Conservation (phyloP, 2,329 filamentous ascomycete genomes). For the Furcasterigmium sp. region DNA sequence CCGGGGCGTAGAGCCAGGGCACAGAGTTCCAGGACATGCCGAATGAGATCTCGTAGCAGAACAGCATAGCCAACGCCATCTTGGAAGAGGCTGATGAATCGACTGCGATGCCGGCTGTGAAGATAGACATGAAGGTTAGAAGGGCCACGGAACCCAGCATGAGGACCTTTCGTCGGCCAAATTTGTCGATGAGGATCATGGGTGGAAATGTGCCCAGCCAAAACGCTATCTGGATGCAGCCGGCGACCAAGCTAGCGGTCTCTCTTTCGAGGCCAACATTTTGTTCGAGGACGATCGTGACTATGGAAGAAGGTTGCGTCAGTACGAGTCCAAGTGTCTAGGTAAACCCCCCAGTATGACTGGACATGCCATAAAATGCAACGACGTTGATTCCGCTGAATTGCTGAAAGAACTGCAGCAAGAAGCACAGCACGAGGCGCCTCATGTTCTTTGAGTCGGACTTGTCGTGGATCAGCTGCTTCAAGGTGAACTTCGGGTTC, state of each 20-base stretch:
- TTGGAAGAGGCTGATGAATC: not conserved
- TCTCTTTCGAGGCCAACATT: not conserved
- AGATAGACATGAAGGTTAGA: not conserved
- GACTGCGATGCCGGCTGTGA: not conserved
- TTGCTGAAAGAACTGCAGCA: conserved; percentile 1
- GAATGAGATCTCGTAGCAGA: not conserved
- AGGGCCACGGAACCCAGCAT: not conserved
- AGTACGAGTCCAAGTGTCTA: not conserved
- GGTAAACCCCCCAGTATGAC: not conserved
- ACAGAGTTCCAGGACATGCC: conserved; percentile 1
- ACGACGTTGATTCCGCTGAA: not conserved
- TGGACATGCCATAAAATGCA: not conserved
- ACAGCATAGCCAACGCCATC: not conserved
- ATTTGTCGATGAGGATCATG: not conserved
- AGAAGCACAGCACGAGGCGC: not conserved
- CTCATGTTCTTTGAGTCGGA: not conserved
- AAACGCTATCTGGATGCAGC: conserved; percentile 1
- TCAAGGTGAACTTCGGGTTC: conserved; percentile 1
- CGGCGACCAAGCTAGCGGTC: not conserved
- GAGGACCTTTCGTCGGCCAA: not conserved
- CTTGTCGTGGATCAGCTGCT: not conserved
- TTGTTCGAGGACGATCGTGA: not conserved
- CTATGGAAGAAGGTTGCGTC: too few species aligned
- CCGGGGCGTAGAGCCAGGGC: not conserved
- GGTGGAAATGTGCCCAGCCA: conserved; percentile 1